These are phyloP conservation scores for Echites panduratus DNA, from an alignment of 257 asterid genomes.

Conservation along the genomic window DNA sequence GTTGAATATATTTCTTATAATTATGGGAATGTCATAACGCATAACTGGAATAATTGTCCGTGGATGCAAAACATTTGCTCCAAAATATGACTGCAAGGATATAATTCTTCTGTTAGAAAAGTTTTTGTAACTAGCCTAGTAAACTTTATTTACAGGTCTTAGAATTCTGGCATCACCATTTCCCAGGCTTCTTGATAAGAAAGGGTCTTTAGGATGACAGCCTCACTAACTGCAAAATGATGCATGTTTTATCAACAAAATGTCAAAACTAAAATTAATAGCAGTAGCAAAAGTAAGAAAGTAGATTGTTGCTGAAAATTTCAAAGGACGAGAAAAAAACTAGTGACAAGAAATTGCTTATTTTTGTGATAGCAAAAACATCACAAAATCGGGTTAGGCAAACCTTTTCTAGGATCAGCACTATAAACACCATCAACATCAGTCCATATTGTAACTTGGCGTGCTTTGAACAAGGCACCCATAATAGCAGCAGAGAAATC, in stretches of 20 bases:
- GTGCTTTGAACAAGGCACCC: constrained; percentile 86
- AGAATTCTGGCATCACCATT: constrained; percentile 53
- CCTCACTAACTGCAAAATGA: constrained; percentile 73
- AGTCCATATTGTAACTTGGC: constrained; percentile 98
- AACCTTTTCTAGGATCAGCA: constrained; percentile 99
- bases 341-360: background rate
- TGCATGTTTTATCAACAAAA: background rate
- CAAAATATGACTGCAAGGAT: constrained; percentile 81
- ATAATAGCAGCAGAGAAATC: constrained; percentile 99
- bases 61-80: constrained; percentile 98
- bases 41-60: constrained; percentile 98
- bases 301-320: background rate
- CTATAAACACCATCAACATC: constrained; percentile 97
- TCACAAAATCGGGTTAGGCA: constrained; percentile 10
- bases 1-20: constrained; percentile 94
- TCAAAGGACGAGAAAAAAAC: background rate
- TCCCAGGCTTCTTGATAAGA: constrained; percentile 99
- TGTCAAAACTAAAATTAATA: background rate
- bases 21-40: constrained; percentile 92
- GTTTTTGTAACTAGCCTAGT: constrained; percentile 14
- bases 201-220: constrained; percentile 79
- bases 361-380: background rate
- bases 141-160: constrained; percentile 14
- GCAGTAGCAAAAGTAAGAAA: background rate
- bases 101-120: constrained; percentile 21